A percentile compares a stretch with the other conserved stretches of the same genome.
Conservation (phyloP, 1,284 basidiomycete species). For the Ceraceosorus guamensis region DNA sequence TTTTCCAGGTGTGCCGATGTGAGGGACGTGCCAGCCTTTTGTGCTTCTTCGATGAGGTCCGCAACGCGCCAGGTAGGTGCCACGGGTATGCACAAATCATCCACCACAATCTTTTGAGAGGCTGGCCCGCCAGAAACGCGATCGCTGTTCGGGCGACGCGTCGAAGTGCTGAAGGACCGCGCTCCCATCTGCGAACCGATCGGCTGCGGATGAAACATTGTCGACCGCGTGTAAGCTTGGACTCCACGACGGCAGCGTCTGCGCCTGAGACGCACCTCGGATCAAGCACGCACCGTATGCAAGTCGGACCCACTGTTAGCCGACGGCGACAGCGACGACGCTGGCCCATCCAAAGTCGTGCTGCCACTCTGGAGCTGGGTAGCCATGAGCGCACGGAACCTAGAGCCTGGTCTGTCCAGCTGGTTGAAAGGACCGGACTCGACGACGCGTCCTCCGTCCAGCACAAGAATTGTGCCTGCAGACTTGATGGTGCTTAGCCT, state of each 20-base stretch:
- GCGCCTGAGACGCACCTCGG: no score
- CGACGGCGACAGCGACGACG: no score
- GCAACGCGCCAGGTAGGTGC: constrained; percentile 17
- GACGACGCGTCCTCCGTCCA: constrained; percentile 52
- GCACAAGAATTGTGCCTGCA: constrained; percentile 52
- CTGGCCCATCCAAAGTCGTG: no score
- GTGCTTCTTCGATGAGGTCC: constrained; percentile 4
- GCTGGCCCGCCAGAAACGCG: neutral
- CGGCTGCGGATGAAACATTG: constrained; percentile 49
- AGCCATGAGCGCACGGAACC: constrained; percentile 40
- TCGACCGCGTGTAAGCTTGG: no score
- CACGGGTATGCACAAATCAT: constrained; percentile 12
- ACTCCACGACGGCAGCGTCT: no score
- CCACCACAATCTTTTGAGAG: neutral
- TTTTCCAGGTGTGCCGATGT: constrained; percentile 16
- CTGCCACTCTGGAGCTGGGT: constrained; percentile 29
- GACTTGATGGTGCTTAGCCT: constrained; percentile 52
- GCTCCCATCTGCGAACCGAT: constrained; percentile 10
- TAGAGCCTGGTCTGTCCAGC: constrained; percentile 42
- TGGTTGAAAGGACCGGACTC: constrained; percentile 53
- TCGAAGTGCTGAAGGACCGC: constrained; percentile 1
- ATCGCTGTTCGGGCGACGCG: neutral
- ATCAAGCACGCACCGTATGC: no score
- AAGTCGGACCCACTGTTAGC: no score
- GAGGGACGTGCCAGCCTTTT: neutral